Percentiles rank a stretch among this genome's conserved stretches.
phyloP scores from a whole-genome alignment of 1,284 basidiomycete genomes.

The Paramarasmius palmivorus region DNA sequence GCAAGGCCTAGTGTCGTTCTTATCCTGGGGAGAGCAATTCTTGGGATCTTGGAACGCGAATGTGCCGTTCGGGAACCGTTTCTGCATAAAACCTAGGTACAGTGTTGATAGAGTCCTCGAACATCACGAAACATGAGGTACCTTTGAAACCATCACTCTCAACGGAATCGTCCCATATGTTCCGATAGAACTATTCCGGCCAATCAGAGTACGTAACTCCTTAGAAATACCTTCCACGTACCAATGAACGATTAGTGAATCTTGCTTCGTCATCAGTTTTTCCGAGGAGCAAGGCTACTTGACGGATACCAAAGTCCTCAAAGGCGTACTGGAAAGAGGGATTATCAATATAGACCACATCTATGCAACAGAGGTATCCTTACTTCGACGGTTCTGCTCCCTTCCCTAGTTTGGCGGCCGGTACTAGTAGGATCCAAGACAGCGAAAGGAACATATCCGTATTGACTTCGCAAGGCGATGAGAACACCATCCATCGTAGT shows the following conservation, averaged over 20 bases:
- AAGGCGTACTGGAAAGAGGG: conserved; percentile 54
- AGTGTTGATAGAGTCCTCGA: not conserved
- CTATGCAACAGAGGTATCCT: conserved; percentile 6
- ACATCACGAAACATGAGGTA: conserved; percentile 22
- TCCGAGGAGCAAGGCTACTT: conserved; percentile 51
- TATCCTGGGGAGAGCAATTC: conserved; percentile 56
- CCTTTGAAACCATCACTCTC: conserved; percentile 57
- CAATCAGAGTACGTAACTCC: not conserved
- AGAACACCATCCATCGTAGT: not conserved
- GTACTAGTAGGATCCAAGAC: conserved; percentile 61
- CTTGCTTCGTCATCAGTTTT: conserved; percentile 46
- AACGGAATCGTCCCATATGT: conserved; percentile 57
- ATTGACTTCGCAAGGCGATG: conserved; percentile 41
- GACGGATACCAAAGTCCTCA: conserved; percentile 59
- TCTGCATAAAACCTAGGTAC: conserved; percentile 58
- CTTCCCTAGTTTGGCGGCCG: conserved; percentile 66
- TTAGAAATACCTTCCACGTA: conserved; percentile 25
- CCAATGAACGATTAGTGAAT: conserved; percentile 55
- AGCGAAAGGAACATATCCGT: conserved; percentile 64
- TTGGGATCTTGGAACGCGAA: conserved; percentile 50
- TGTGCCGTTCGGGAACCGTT: conserved; percentile 57
- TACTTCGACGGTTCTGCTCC: conserved; percentile 66
- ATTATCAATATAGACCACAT: no score
- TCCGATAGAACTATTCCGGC: conserved; percentile 54
- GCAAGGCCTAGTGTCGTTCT: conserved; percentile 45